Conservation (phyloP, 1,284 basidiomycete genomes). For the Ganoderma resinaceum region DNA sequence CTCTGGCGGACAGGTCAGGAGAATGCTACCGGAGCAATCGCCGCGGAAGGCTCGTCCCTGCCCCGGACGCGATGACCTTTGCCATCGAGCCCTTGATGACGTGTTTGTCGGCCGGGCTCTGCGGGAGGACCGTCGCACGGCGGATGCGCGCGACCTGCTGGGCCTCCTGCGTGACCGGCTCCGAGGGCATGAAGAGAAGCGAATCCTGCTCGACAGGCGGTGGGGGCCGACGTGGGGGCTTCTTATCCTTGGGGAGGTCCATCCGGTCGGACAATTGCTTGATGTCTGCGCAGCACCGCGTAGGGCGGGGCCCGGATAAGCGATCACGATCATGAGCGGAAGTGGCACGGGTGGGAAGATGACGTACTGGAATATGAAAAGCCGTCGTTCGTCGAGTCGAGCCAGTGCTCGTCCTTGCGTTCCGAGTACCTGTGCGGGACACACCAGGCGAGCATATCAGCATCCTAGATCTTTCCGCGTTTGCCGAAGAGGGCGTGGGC, state of each 20-base stretch:
- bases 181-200: slow-evolving; percentile 32
- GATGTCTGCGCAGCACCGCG: slow-evolving; percentile 17
- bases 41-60: slow-evolving; percentile 28
- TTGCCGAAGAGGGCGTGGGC: neutral
- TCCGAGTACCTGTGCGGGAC: slow-evolving; percentile 41
- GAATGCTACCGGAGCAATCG: slow-evolving; percentile 23
- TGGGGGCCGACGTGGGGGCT: slow-evolving; percentile 15
- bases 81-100: slow-evolving; percentile 63
- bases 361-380: slow-evolving; percentile 59
- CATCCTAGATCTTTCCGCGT: slow-evolving; percentile 10
- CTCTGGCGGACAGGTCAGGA: neutral
- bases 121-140: slow-evolving; percentile 47
- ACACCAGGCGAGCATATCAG: slow-evolving; percentile 1
- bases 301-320: neutral
- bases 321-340: neutral
- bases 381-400: slow-evolving; percentile 62
- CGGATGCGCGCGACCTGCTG: slow-evolving; percentile 50
- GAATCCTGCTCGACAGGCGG: slow-evolving; percentile 20
- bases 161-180: slow-evolving; percentile 45
- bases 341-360: neutral
- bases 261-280: slow-evolving; percentile 26
- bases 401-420: slow-evolving; percentile 62
- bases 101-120: slow-evolving; percentile 52
- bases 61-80: slow-evolving; percentile 49
- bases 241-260: slow-evolving; percentile 22